These are phyloP conservation scores for Hypoxylon rickii DNA, from an alignment of 495 filamentous ascomycete species.

Conservation along the genomic window DNA sequence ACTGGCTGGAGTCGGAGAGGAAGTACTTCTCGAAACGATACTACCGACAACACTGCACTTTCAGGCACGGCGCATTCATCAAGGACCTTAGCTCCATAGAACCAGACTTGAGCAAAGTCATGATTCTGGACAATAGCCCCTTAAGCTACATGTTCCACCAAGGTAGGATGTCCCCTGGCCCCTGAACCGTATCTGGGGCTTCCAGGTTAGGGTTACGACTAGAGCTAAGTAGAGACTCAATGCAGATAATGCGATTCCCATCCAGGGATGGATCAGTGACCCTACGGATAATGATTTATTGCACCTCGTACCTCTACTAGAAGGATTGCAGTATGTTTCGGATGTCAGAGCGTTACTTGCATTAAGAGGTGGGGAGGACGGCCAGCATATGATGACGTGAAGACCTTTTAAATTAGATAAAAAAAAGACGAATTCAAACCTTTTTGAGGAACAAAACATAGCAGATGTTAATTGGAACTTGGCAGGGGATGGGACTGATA, in stretches of 20 bases:
- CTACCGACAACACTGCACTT: slow-evolving; percentile 96
- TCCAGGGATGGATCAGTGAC: slow-evolving; percentile 92
- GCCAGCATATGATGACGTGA: slow-evolving; percentile 53
- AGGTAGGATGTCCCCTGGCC: slow-evolving; percentile 59
- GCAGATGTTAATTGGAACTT: slow-evolving; percentile 32
- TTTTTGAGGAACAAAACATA: slow-evolving; percentile 24
- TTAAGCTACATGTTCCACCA: slow-evolving; percentile 99
- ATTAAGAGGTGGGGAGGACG: slow-evolving; percentile 80
- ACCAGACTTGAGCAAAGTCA: slow-evolving; percentile 93
- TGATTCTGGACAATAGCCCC: slow-evolving; percentile 98
- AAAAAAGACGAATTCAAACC: slow-evolving; percentile 20
- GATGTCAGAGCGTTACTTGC: slow-evolving; percentile 90
- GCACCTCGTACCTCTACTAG: slow-evolving; percentile 89
- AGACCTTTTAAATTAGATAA: slow-evolving; percentile 15
- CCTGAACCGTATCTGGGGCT: slow-evolving; percentile 4
- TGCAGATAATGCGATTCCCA: slow-evolving; percentile 89
- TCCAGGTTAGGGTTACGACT: slow-evolving; percentile 6
- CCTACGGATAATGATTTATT: slow-evolving; percentile 88
- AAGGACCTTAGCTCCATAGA: slow-evolving; percentile 96
- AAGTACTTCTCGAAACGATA: slow-evolving; percentile 93
- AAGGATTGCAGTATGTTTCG: slow-evolving; percentile 92
- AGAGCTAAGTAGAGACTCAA: slow-evolving; percentile 15
- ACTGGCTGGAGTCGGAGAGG: slow-evolving; percentile 95
- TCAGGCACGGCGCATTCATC: slow-evolving; percentile 93
- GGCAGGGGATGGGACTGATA: slow-evolving; percentile 19